Evolutionary conservation across 495 filamentous ascomycete genomes (phyloP), one percentile per base, ranked within the genome.

Genomic region (Aspergillus avenaceus): DNA sequence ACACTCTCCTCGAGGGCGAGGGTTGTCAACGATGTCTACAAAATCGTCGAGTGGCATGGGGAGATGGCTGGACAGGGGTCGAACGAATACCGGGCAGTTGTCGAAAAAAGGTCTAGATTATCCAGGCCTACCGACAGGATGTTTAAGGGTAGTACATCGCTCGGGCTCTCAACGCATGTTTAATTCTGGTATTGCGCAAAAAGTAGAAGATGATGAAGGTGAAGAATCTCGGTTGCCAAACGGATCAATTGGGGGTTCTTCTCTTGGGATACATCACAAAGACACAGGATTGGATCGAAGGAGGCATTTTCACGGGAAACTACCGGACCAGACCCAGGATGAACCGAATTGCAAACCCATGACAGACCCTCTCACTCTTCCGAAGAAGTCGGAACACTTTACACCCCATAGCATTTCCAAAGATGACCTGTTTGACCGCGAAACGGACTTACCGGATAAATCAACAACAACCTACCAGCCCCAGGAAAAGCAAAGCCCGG

Each of bases 1-100:
- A 21, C 84, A 87, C 59, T 68, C 73, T 27, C 70, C 66, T 49
- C 55, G 56, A 40, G 49, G 50, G 37, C 64, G 66, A 49, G 52
- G 56, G n/a, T 14, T 71, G 24, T 62, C 62, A 14, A 70, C 65
- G 27, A 37, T 67, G 14, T 34, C 61, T 2, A 48, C 54, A 28
- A 59, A 44, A 1, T 1, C 50, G 16, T 36, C 64, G 14, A 45
- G 52, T 23, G 36, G 44, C 31, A 27, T 55, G 14, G 54, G 42
- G 22, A 55, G 53, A 31, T 57, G 50, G 34, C 60, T 53, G 41
- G 38, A 53, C 32, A 57, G 56, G 46, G 41, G 48, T 22, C 12
- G 56, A 13, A 37, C 46, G 26, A 32, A 38, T 32, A 41, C 45
- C 25, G 56, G 51, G 26, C 52, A 49, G 24, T 32, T 56, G 32